Evolutionary conservation across 345 rosid species (phyloP), one percentile per base, ranked within the genome.

Genomic region (Fremontodendron californicum): DNA sequence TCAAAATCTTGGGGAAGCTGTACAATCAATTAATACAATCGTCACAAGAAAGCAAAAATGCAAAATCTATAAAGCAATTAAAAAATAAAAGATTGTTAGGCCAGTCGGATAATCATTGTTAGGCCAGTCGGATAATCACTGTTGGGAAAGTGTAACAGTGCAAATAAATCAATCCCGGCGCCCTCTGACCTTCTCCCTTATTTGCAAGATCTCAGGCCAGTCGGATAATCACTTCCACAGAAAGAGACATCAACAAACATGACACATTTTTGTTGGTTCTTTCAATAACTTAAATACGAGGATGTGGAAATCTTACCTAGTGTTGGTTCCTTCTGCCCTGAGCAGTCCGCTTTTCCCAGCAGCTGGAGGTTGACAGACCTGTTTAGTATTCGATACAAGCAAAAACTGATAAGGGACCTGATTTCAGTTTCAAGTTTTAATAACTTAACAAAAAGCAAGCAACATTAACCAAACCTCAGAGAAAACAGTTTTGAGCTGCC

Each of bases 401-500:
- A 29, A 70, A 61, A 67, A 81, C 48, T 7, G 40, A 46, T 70
- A 1, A 75, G 65, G 33, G 2, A 73, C 8, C 43, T 37, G n/a
- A 40, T n/a, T 69, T 29, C 39, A 33, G 9, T 27, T 46, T 69
- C 57, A 16, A 9, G 25, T 27, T 45, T 25, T 7, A 45, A 45
- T 7, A 45, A 45, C 15, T 46, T 16, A 2, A 60, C 6, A 3
- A 29, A 21, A 16, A 52, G 61, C n/a, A 35, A 72, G 62, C 18
- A 11, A 72, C n/a, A 35, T 72, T 6, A 52, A 54, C 33, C 2
- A 33, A 33, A 91, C 96, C 86, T 92, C 87, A 0, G 98, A 88
- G 86, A 94, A 94, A 43, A 90, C 96, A 9, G 81, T 80, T 45
- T 88, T 88, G 71, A 94, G 89, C 73, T 90, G 93, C 27, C 95